Evolutionary conservation across 176 grass and related monocot genomes (phyloP).

Genomic region (Eleusine indica): DNA sequence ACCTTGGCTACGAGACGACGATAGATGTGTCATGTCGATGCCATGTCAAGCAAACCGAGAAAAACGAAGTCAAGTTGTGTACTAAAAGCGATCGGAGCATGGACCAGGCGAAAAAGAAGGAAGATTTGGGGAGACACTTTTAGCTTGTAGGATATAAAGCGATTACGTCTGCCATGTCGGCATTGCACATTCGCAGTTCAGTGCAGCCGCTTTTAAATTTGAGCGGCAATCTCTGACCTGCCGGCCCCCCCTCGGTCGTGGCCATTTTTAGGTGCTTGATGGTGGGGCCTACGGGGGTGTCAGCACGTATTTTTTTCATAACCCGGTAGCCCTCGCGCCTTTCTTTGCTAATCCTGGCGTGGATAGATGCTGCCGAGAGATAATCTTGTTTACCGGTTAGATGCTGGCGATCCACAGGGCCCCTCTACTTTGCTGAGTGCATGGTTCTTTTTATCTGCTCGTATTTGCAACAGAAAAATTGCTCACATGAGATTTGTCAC

Average conservation of each 20-base stretch:
- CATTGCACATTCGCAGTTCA: slow-evolving; percentile 19
- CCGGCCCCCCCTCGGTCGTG: neutral
- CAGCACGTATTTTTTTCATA: slow-evolving; percentile 29
- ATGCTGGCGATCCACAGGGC: neutral
- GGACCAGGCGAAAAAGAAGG: slow-evolving; percentile 22
- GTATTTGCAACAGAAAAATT: neutral
- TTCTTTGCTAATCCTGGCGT: neutral
- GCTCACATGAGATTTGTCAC: neutral
- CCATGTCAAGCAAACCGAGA: slow-evolving; percentile 13
- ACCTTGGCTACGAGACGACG: neutral
- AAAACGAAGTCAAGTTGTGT: slow-evolving; percentile 34
- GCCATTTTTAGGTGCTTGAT: neutral
- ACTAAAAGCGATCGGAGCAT: slow-evolving; percentile 3
- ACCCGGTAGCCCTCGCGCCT: neutral
- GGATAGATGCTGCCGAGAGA: slow-evolving; percentile 5
- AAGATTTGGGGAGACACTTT: slow-evolving; percentile 31
- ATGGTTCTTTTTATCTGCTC: neutral
- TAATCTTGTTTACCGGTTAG: slow-evolving; percentile 24
- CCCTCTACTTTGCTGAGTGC: neutral
- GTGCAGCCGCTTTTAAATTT: neutral
- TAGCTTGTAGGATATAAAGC: slow-evolving; percentile 26
- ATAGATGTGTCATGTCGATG: slow-evolving; percentile 28
- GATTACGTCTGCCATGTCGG: slow-evolving; percentile 45
- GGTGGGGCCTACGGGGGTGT: slow-evolving; percentile 14
- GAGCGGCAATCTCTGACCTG: neutral